phyloP scores from a whole-genome alignment of 2,329 filamentous ascomycete genomes.

The Boeremia exigua region DNA sequence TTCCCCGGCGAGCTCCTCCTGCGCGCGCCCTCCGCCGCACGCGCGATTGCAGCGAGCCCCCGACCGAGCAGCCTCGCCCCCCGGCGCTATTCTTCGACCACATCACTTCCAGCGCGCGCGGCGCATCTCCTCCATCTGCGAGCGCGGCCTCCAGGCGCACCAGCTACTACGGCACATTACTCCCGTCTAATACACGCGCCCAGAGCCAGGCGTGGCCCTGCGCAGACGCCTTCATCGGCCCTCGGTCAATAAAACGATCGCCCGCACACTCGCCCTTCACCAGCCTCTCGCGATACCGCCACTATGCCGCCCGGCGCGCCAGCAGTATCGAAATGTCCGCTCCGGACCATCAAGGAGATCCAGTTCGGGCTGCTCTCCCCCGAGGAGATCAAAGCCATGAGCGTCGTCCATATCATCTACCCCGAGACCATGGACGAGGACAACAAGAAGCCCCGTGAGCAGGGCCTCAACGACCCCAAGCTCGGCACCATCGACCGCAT shows the following conservation, averaged over 20 bases:
- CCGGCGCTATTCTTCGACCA: conserved; percentile 33
- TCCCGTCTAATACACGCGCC: conserved; percentile 26
- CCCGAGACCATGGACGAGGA: conserved; percentile 99
- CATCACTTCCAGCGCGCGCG: conserved; percentile 42
- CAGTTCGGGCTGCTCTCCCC: conserved; percentile 98
- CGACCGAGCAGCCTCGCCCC: conserved; percentile 39
- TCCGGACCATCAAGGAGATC: conserved; percentile 98
- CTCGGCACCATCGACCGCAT: conserved; percentile 95
- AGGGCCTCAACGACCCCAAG: conserved; percentile 92
- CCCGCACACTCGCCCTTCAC: conserved; percentile 14
- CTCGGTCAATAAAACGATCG: conserved; percentile 25
- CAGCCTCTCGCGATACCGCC: conserved; percentile 25
- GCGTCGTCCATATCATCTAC: conserved; percentile 92
- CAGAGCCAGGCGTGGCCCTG: conserved; percentile 41
- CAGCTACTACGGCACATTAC: conserved; percentile 28
- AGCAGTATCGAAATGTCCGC: conserved; percentile 70
- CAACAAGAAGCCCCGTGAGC: conserved; percentile 85
- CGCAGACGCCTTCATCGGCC: conserved; percentile 25
- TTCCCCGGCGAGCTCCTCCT: conserved; percentile 32
- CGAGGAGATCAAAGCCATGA: conserved; percentile 99
- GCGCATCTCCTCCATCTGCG: conserved; percentile 35
- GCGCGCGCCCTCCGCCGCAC: conserved; percentile 32
- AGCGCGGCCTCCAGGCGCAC: conserved; percentile 19
- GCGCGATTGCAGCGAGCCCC: conserved; percentile 39
- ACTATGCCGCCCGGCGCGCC: conserved; percentile 87